These are phyloP conservation scores for Jackrogersella minutella DNA, from an alignment of 495 filamentous ascomycete genomes.

Conservation along the genomic window DNA sequence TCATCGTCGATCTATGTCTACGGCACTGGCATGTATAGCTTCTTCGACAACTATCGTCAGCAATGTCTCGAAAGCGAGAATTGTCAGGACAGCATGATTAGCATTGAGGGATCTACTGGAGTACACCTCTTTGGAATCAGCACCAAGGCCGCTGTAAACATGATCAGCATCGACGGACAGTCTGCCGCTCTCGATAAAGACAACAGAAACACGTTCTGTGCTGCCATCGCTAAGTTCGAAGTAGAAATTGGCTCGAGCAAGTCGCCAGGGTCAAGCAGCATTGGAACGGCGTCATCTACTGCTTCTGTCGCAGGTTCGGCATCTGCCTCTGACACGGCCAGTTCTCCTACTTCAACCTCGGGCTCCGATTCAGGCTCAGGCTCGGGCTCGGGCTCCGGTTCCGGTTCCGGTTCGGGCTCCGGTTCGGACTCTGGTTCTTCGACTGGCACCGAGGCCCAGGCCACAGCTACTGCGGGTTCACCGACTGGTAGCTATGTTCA, in stretches of 20 bases:
- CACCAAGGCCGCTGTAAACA: constrained; percentile 88
- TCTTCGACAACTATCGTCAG: constrained; percentile 88
- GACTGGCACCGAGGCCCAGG: constrained; percentile 23
- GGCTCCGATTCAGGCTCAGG: constrained; percentile 26
- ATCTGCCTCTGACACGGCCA: not conserved
- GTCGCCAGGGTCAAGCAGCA: constrained; percentile 15
- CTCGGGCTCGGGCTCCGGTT: constrained; percentile 14
- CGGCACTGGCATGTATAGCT: constrained; percentile 83
- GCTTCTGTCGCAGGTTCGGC: constrained; percentile 6
- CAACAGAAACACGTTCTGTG: constrained; percentile 78
- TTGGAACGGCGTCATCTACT: constrained; percentile 12
- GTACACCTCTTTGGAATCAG: constrained; percentile 80
- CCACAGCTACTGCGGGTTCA: constrained; percentile 12
- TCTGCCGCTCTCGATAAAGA: constrained; percentile 65
- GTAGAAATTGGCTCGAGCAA: constrained; percentile 19
- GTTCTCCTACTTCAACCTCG: constrained; percentile 1
- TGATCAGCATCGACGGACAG: constrained; percentile 73
- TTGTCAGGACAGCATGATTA: constrained; percentile 90
- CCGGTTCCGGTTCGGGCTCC: constrained; percentile 9
- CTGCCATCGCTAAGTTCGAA: constrained; percentile 66
- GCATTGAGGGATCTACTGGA: constrained; percentile 69
- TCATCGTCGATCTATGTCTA: constrained; percentile 75
- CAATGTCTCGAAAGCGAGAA: constrained; percentile 74
- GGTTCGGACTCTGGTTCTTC: constrained; percentile 2
- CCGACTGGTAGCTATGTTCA: constrained; percentile 36